Evolutionary conservation across 1,284 basidiomycete genomes (phyloP).

Genomic region (Caloboletus firmus): DNA sequence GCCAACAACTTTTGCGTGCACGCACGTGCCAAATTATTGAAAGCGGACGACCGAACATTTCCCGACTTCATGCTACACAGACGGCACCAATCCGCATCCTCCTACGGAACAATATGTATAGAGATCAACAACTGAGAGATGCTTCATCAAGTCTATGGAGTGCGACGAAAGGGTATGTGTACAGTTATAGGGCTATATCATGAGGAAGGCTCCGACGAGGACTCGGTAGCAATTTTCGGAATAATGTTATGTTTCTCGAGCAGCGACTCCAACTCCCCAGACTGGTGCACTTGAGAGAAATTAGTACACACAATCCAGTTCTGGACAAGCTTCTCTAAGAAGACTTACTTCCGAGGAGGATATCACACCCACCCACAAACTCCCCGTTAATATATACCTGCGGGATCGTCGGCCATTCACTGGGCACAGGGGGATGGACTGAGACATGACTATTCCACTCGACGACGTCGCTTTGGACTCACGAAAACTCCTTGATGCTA

Average conservation of each 20-base stretch:
- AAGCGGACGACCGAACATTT: no score
- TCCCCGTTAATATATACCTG: slow-evolving; percentile 95
- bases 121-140: not conserved
- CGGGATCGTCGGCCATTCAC: slow-evolving; percentile 97
- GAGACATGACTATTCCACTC: not conserved
- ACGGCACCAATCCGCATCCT: not conserved
- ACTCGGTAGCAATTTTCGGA: slow-evolving; percentile 32
- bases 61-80: not conserved
- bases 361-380: slow-evolving; percentile 97
- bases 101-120: no score
- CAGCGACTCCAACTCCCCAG: slow-evolving; percentile 87
- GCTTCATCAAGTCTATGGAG: slow-evolving; percentile 1
- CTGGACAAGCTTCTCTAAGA: not conserved
- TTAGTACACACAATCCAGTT: not conserved
- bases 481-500: slow-evolving; percentile 97
- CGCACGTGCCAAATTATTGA: no score
- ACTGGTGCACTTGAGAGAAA: slow-evolving; percentile 81
- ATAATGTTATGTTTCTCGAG: slow-evolving; percentile 75
- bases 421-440: slow-evolving; percentile 32
- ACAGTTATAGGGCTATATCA: slow-evolving; percentile 5
- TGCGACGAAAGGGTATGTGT: not conserved
- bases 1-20: no score
- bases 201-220: slow-evolving; percentile 14
- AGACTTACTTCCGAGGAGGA: slow-evolving; percentile 84
- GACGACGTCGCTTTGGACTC: slow-evolving; percentile 34